Conservation (phyloP, 2,329 filamentous ascomycete species). For the Thermoascus crustaceus region DNA sequence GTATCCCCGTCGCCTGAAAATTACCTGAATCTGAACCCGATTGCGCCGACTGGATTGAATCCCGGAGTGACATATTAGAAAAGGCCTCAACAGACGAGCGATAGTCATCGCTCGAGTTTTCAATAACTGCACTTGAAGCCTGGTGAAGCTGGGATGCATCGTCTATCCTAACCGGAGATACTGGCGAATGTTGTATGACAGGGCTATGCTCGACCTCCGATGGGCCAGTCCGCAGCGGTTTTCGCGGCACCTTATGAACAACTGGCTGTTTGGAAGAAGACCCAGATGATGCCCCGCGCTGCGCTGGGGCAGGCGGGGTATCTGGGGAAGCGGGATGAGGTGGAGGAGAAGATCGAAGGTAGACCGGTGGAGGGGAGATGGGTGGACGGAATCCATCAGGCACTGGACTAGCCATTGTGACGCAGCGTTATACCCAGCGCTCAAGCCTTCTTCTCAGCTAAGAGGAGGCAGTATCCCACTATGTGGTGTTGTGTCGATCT, state of each 20-base stretch:
- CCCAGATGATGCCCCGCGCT: slow-evolving; percentile 4
- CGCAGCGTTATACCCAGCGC: background rate
- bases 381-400: slow-evolving; percentile 19
- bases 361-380: slow-evolving; percentile 35
- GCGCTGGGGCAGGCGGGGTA: slow-evolving; percentile 12
- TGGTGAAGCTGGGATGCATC: slow-evolving; percentile 17
- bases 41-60: slow-evolving; percentile 10
- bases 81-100: slow-evolving; percentile 19
- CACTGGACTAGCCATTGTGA: slow-evolving; percentile 21
- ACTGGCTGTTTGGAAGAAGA: slow-evolving; percentile 12
- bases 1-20: slow-evolving; percentile 11
- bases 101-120: slow-evolving; percentile 17
- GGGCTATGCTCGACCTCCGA: slow-evolving; percentile 14
- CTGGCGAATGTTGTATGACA: slow-evolving; percentile 22
- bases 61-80: slow-evolving; percentile 19
- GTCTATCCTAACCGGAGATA: slow-evolving; percentile 28
- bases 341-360: slow-evolving; percentile 32
- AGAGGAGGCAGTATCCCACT: slow-evolving; percentile 1
- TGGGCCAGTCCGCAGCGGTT: slow-evolving; percentile 15
- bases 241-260: slow-evolving; percentile 18
- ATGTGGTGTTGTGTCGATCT: too few relatives aligned
- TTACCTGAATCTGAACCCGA: slow-evolving; percentile 11
- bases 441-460: slow-evolving; percentile 1
- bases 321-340: slow-evolving; percentile 12
- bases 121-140: slow-evolving; percentile 20